Evolutionary conservation across 306 rosid species (phyloP).

Genomic region (Corylus heterophylla): DNA sequence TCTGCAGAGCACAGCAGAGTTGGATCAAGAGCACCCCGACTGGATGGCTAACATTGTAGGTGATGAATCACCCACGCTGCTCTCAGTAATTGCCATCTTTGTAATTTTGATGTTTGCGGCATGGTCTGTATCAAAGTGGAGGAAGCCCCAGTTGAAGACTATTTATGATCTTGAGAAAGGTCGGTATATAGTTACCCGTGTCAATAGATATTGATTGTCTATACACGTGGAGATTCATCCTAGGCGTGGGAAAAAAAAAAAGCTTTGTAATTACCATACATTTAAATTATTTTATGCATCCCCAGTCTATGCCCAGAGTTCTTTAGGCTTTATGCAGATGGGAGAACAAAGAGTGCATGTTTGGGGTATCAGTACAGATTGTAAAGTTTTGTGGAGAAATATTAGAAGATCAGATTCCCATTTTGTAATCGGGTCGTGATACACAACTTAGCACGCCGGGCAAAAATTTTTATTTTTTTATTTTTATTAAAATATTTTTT

Average conservation of each 20-base stretch:
- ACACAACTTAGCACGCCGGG: no score
- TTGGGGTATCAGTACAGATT: conserved; percentile 37
- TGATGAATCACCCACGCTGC: conserved; percentile 55
- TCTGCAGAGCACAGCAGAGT: conserved; percentile 63
- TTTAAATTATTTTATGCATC: conserved; percentile 21
- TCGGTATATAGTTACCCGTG: conserved; percentile 74
- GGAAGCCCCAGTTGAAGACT: conserved; percentile 90
- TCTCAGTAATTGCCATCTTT: conserved; percentile 55
- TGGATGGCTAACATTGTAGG: conserved; percentile 55
- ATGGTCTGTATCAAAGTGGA: conserved; percentile 86
- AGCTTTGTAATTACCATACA: conserved; percentile 21
- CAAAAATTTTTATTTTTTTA: no score
- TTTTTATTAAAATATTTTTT: no score
- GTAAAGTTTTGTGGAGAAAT: conserved; percentile 23
- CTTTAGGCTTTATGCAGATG: conserved; percentile 25
- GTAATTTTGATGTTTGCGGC: conserved; percentile 63
- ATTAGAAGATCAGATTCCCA: conserved; percentile 33
- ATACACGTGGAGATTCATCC: conserved; percentile 20
- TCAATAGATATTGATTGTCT: conserved; percentile 47
- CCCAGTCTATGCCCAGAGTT: conserved; percentile 21
- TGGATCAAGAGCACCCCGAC: conserved; percentile 41
- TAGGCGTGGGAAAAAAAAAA: conserved; percentile 9
- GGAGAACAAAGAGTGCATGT: conserved; percentile 15
- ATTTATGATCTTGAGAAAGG: conserved; percentile 89
- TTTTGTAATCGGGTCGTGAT: conserved; percentile 19